phyloP scores from a whole-genome alignment of 169 alveolate genomes.

The Plasmodium fragile region DNA sequence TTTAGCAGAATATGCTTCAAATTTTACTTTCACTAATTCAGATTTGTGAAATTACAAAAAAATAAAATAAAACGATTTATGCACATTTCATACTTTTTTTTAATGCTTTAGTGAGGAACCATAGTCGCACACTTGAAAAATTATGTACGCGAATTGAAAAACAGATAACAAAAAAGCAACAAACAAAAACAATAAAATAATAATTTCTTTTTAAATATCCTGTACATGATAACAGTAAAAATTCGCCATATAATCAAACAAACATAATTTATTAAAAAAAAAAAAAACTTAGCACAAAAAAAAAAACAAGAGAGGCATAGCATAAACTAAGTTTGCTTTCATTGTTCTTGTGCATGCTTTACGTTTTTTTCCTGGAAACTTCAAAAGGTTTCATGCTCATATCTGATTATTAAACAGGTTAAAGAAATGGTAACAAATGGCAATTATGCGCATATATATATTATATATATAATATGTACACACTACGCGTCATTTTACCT shows the following conservation, averaged over 20 bases:
- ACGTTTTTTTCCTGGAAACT: constrained; percentile 1
- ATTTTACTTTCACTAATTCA: constrained; percentile 20
- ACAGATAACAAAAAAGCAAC: not conserved
- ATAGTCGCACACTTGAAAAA: not conserved
- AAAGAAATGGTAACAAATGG: not conserved
- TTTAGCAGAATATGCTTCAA: not conserved
- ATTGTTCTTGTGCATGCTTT: constrained; percentile 7
- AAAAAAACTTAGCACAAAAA: not conserved
- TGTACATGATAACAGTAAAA: not conserved
- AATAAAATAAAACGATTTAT: not conserved
- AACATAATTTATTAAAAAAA: constrained; percentile 8
- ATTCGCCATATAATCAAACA: not conserved
- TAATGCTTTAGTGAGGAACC: not conserved
- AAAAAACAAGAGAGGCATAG: constrained; percentile 17
- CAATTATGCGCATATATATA: not conserved
- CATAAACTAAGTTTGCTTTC: not conserved
- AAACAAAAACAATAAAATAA: not conserved
- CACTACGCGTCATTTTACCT: not conserved
- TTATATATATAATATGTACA: not conserved
- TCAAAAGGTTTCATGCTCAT: constrained; percentile 1
- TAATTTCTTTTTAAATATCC: not conserved
- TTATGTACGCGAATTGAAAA: not conserved
- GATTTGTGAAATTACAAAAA: constrained; percentile 31
- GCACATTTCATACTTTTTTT: constrained; percentile 8
- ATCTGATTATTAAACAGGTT: constrained; percentile 9